Percentiles rank a stretch among this genome's conserved stretches.
Conservation (phyloP, 2,329 filamentous ascomycete genomes). For the Clarireedia hainanense region DNA sequence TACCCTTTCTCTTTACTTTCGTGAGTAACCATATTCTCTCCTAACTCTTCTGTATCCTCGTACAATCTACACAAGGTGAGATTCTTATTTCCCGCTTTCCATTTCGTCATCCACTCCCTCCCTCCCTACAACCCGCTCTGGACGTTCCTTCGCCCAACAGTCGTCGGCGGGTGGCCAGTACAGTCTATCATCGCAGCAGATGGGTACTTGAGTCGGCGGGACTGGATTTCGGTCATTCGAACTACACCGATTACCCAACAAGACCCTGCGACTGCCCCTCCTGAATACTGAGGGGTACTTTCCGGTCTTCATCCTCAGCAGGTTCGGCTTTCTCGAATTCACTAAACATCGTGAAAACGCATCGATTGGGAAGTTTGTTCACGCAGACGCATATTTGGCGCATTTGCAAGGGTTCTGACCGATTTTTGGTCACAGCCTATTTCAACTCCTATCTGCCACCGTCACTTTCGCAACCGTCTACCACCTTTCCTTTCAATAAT, state of each 20-base stretch:
- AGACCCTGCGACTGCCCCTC: conserved; percentile 22
- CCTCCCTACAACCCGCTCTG: neutral
- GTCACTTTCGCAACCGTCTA: neutral
- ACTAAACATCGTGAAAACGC: neutral
- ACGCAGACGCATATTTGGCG: conserved; percentile 2
- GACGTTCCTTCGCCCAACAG: neutral
- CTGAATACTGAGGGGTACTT: conserved; percentile 22
- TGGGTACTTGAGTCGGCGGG: neutral
- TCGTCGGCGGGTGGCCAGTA: neutral
- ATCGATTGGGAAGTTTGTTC: neutral
- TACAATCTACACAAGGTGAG: conserved; percentile 4
- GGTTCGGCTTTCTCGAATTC: neutral
- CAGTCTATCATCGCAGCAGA: neutral
- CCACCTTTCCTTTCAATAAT: neutral
- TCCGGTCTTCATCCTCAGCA: neutral
- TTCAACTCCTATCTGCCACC: neutral
- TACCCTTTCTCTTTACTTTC: conserved; percentile 1
- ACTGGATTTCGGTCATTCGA: neutral
- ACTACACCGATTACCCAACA: neutral
- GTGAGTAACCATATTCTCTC: neutral
- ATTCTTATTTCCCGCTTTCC: conserved; percentile 4
- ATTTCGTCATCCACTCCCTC: conserved; percentile 5
- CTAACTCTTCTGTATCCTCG: neutral
- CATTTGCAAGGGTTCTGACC: conserved; percentile 1
- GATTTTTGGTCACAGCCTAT: conserved; percentile 3